These are phyloP conservation scores for Plasmodium knowlesi DNA, from an alignment of 169 alveolate species.

Conservation along the genomic window DNA sequence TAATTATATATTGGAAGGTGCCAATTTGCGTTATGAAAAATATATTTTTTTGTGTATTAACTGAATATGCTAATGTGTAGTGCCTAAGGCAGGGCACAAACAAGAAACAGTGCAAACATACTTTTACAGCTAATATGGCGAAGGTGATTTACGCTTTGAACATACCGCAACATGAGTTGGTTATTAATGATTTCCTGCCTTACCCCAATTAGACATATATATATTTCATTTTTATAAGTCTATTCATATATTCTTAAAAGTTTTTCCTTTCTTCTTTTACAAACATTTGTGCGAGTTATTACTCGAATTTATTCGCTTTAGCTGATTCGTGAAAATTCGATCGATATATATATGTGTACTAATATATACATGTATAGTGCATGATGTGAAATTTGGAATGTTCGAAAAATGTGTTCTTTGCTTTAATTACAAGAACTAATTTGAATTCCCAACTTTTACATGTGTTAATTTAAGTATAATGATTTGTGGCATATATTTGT, in stretches of 20 bases:
- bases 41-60: neutral
- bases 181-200: neutral
- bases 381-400: neutral
- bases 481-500: neutral
- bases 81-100: neutral
- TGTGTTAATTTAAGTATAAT: neutral
- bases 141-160: neutral
- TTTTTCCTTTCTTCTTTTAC: neutral
- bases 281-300: neutral
- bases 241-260: neutral
- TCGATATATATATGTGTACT: neutral
- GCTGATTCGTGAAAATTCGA: neutral
- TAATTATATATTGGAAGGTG: neutral
- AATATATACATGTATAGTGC: neutral
- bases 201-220: neutral
- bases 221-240: neutral
- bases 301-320: neutral
- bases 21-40: neutral
- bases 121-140: neutral
- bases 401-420: neutral
- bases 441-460: neutral
- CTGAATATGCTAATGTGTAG: neutral
- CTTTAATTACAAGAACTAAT: neutral
- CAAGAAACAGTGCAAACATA: neutral
- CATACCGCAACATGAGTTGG: neutral